Evolutionary conservation across 768 basidiomycete species (phyloP).

Genomic region (Suillus placidus): DNA sequence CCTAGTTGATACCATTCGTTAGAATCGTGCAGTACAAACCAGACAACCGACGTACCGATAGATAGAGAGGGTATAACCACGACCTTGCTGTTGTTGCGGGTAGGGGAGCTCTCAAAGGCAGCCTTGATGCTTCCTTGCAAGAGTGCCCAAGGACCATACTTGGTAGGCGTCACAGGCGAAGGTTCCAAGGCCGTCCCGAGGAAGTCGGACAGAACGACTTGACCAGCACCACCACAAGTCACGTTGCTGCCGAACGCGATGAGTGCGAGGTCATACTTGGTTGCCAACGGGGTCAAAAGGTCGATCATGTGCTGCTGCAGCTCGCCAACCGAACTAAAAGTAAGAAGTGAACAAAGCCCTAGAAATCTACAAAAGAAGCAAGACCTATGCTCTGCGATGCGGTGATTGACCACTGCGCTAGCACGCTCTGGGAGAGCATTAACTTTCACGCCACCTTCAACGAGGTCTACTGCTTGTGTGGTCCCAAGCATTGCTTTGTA

Average conservation of each 20-base stretch:
- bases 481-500: slow-evolving; percentile 57
- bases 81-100: slow-evolving; percentile 16
- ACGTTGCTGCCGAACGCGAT: slow-evolving; percentile 54
- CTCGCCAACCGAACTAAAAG: slow-evolving; percentile 21
- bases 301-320: slow-evolving; percentile 21
- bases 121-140: slow-evolving; percentile 33
- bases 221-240: slow-evolving; percentile 43
- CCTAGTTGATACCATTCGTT: slow-evolving; percentile 7
- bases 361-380: slow-evolving; percentile 9
- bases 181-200: slow-evolving; percentile 58
- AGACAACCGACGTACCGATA: slow-evolving; percentile 12
- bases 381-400: slow-evolving; percentile 64
- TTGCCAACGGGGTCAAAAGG: slow-evolving; percentile 46
- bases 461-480: slow-evolving; percentile 75
- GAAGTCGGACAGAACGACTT: slow-evolving; percentile 51
- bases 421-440: slow-evolving; percentile 78
- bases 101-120: slow-evolving; percentile 31
- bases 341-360: not conserved
- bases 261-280: slow-evolving; percentile 57
- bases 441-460: slow-evolving; percentile 63
- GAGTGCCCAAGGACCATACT: slow-evolving; percentile 22
- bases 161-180: slow-evolving; percentile 56
- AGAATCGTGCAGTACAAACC: not conserved
- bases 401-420: slow-evolving; percentile 68
- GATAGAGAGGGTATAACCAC: slow-evolving; percentile 19